Conservation (phyloP, 306 rosid species). For the Malus orientalis region DNA sequence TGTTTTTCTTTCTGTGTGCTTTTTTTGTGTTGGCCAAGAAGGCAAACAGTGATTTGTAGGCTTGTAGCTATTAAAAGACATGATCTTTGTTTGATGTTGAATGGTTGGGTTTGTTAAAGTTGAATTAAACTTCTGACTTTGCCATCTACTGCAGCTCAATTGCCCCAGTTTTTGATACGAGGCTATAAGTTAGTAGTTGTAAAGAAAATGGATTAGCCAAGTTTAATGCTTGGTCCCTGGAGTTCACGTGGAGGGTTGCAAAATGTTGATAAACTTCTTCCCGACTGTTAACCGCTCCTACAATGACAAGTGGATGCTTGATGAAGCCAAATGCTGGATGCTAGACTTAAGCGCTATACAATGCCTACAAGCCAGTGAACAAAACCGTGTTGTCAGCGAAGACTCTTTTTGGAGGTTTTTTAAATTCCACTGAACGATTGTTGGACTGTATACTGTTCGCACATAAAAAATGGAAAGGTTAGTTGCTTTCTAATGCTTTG, state of each 20-base stretch:
- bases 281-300: conserved; percentile 27
- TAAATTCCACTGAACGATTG: conserved; percentile 40
- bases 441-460: conserved; percentile 30
- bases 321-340: conserved; percentile 35
- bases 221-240: conserved; percentile 32
- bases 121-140: neutral
- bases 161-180: conserved; percentile 16
- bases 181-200: conserved; percentile 16
- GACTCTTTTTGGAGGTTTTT: conserved; percentile 53
- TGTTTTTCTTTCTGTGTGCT: neutral
- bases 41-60: neutral
- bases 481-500: conserved; percentile 15
- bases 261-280: conserved; percentile 38
- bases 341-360: conserved; percentile 25
- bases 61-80: neutral
- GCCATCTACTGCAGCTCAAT: conserved; percentile 28
- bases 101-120: neutral
- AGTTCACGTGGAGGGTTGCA: conserved; percentile 33
- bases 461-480: conserved; percentile 68
- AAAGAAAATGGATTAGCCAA: conserved; percentile 27
- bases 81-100: neutral
- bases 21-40: neutral
- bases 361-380: conserved; percentile 36
- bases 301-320: conserved; percentile 42
- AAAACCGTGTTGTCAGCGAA: conserved; percentile 46